Conservation (phyloP, 768 basidiomycete genomes). For the Rhizopogon vulgaris region DNA sequence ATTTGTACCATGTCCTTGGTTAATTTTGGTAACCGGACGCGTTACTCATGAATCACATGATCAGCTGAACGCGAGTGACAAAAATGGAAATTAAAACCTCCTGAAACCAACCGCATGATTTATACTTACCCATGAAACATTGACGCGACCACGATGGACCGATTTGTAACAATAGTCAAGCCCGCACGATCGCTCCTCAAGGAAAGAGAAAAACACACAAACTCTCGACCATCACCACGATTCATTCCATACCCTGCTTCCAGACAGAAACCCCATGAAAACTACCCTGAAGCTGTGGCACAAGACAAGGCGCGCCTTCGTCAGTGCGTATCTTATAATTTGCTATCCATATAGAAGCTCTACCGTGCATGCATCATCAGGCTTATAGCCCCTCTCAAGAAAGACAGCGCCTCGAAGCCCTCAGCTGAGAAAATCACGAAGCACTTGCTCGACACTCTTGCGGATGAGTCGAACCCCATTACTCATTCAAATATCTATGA, state of each 20-base stretch:
- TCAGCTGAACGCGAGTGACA: neutral
- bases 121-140: neutral
- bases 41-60: neutral
- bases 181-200: neutral
- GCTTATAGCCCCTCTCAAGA: constrained; percentile 25
- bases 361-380: constrained; percentile 6
- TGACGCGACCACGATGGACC: constrained; percentile 15
- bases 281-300: neutral
- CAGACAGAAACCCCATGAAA: neutral
- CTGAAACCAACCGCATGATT: too few relatives aligned
- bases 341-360: neutral
- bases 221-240: neutral
- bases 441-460: constrained; percentile 55
- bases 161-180: constrained; percentile 20
- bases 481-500: constrained; percentile 63
- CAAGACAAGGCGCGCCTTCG: neutral
- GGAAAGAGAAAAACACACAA: constrained; percentile 1
- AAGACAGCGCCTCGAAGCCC: constrained; percentile 23
- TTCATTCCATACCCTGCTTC: constrained; percentile 1
- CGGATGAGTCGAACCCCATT: constrained; percentile 67
- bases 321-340: neutral
- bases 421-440: constrained; percentile 46
- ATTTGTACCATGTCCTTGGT: too few relatives aligned
- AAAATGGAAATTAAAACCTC: neutral
- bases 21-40: neutral